Percentiles rank a stretch among this genome's conserved stretches.
These are phyloP conservation scores for Vitis hybrid DNA, from an alignment of 177 flowering plant species.

Conservation along the genomic window DNA sequence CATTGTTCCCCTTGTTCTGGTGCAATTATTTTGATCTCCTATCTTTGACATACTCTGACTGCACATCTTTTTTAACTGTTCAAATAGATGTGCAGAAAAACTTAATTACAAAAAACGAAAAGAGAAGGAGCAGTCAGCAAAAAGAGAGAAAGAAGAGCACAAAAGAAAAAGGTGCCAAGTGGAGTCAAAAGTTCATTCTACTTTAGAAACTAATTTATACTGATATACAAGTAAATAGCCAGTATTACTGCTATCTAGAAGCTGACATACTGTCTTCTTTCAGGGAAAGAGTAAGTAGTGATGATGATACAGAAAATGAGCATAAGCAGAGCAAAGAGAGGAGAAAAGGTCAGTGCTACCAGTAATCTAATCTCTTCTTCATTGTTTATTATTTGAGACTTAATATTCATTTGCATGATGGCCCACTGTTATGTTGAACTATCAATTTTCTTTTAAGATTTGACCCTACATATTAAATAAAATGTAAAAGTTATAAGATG, in stretches of 20 bases:
- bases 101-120: slow-evolving; percentile 62
- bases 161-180: slow-evolving; percentile 51
- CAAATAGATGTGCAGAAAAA: slow-evolving; percentile 65
- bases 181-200: not conserved
- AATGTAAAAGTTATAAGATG: too few relatives aligned
- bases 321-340: slow-evolving; percentile 27
- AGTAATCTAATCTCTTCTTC: not conserved
- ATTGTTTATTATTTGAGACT: not conserved
- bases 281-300: slow-evolving; percentile 38
- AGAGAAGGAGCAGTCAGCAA: slow-evolving; percentile 50
- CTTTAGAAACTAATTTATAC: not conserved
- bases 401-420: not conserved
- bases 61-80: slow-evolving; percentile 1
- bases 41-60: not conserved
- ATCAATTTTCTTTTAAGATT: not conserved
- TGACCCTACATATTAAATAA: too few relatives aligned
- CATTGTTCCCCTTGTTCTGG: not conserved
- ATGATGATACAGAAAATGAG: slow-evolving; percentile 31
- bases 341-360: slow-evolving; percentile 44
- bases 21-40: not conserved
- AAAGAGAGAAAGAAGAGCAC: slow-evolving; percentile 31
- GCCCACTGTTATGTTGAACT: not conserved
- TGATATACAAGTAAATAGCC: not conserved
- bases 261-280: slow-evolving; percentile 10
- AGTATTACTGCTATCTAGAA: not conserved